Conservation (phyloP, 2,329 filamentous ascomycete genomes). For the Pseudocercospora crystallina region DNA sequence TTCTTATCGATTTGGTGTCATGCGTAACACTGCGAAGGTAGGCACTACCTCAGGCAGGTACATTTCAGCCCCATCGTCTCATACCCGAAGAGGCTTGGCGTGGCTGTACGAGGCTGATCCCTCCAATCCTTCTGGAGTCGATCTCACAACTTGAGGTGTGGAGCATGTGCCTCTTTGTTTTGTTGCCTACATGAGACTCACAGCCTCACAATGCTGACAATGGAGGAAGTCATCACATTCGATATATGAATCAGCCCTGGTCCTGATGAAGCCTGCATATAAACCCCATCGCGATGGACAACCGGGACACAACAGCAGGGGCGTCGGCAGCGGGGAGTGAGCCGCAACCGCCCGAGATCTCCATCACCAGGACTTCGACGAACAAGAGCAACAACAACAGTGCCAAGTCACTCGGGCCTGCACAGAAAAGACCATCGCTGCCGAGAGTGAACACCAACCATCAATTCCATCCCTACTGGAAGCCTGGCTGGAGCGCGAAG, state of each 20-base stretch:
- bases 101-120: conserved; percentile 1
- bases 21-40: too few relatives aligned
- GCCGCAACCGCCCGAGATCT: conserved; percentile 12
- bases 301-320: not conserved
- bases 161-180: not conserved
- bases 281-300: not conserved
- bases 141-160: not conserved
- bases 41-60: too few relatives aligned
- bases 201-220: not conserved
- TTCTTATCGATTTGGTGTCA: too few relatives aligned
- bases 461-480: conserved; percentile 11
- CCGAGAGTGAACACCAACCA: conserved; percentile 13
- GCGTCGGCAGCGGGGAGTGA: not conserved
- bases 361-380: conserved; percentile 14
- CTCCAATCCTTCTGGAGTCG: conserved; percentile 5
- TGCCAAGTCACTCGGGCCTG: not conserved
- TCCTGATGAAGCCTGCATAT: not conserved
- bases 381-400: conserved; percentile 13
- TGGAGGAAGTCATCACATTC: not conserved
- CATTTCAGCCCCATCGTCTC: not conserved
- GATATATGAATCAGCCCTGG: not conserved
- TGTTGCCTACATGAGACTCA: not conserved
- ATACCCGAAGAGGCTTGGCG: conserved; percentile 1
- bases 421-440: not conserved
- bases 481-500: conserved; percentile 7